Evolutionary conservation across 192 early-diverging fungal species (phyloP).

Genomic region (Allomyces macrogynus): DNA sequence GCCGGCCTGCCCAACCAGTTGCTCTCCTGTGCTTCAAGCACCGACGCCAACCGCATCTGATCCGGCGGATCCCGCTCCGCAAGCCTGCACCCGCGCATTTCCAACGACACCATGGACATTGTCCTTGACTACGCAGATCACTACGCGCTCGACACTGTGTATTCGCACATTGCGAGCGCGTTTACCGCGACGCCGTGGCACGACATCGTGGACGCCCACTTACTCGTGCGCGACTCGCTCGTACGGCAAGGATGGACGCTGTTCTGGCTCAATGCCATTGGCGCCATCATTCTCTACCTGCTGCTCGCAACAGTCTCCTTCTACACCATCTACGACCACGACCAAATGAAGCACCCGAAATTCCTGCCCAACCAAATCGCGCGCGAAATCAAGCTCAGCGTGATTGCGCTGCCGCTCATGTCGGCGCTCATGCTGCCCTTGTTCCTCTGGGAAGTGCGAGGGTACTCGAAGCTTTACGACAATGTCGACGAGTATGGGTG

Average conservation of each 20-base stretch:
- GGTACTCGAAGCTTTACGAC: constrained; percentile 70
- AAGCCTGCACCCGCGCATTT: background rate
- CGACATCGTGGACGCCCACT: constrained; percentile 12
- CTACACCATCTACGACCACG: constrained; percentile 68
- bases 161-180: constrained; percentile 24
- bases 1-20: too few species aligned
- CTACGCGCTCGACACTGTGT: constrained; percentile 39
- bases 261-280: constrained; percentile 45
- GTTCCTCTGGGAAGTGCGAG: constrained; percentile 75
- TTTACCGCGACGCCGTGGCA: constrained; percentile 16
- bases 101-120: constrained; percentile 31
- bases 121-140: constrained; percentile 40
- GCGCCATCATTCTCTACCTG: constrained; percentile 66
- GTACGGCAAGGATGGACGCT: constrained; percentile 54
- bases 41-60: too few species aligned
- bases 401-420: constrained; percentile 60
- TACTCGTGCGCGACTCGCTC: constrained; percentile 34
- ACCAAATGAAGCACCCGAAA: constrained; percentile 81
- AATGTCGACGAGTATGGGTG: constrained; percentile 47
- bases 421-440: constrained; percentile 71
- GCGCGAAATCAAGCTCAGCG: constrained; percentile 64
- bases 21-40: too few species aligned
- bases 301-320: constrained; percentile 54
- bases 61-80: too few species aligned
- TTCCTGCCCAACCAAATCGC: constrained; percentile 72